Evolutionary conservation across 1,139 yeast genomes (phyloP).

Genomic region (Entelexis sorbosivorans): DNA sequence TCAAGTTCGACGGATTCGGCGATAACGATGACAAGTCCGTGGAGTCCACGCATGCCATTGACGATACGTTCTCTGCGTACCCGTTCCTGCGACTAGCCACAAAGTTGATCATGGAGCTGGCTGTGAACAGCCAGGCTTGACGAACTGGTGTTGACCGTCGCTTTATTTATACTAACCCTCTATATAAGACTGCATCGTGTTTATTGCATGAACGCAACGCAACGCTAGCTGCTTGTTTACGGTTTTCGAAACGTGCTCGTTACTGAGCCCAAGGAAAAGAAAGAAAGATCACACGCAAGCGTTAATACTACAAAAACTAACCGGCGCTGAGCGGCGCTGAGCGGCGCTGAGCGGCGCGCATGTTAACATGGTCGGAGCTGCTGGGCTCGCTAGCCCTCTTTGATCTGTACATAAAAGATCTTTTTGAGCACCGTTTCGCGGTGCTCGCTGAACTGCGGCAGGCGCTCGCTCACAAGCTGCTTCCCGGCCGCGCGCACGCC

Average conservation of each 20-base stretch:
- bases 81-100: constrained; percentile 92
- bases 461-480: constrained; percentile 9
- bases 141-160: not conserved
- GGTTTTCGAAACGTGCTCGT: too few species aligned
- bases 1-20: constrained; percentile 97
- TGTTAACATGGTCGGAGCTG: too few species aligned
- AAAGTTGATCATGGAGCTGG: constrained; percentile 86
- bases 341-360: too few species aligned
- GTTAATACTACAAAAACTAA: too few species aligned
- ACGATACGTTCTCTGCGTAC: constrained; percentile 75
- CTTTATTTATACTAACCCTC: not conserved
- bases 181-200: not conserved
- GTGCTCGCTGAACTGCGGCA: constrained; percentile 14
- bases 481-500: constrained; percentile 24
- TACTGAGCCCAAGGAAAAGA: too few species aligned
- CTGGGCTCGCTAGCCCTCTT: not conserved
- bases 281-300: too few species aligned
- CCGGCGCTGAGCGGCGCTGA: too few species aligned
- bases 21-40: constrained; percentile 35
- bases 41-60: constrained; percentile 25
- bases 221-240: too few species aligned
- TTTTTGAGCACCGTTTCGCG: constrained; percentile 3
- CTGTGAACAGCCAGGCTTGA: constrained; percentile 56
- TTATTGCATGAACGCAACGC: not conserved
- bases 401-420: not conserved